These are phyloP conservation scores for Pythium utonaiense DNA, from an alignment of 352 stramenopile species.

Conservation along the genomic window DNA sequence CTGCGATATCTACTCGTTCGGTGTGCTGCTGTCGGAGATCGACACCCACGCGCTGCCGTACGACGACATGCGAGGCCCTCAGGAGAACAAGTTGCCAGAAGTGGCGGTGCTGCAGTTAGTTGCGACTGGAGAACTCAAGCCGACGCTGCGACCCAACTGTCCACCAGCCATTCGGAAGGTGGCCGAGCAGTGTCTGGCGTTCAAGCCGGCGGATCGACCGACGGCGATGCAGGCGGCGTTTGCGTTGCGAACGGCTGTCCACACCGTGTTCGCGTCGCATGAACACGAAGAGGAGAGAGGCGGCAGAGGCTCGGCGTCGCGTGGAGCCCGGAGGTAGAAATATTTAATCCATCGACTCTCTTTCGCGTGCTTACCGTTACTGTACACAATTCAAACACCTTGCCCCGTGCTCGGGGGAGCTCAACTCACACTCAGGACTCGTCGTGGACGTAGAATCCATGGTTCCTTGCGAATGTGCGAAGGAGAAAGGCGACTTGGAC, in stretches of 20 bases:
- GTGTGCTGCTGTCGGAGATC: slow-evolving; percentile 50
- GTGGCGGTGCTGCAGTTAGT: slow-evolving; percentile 46
- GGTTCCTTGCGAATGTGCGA: slow-evolving; percentile 4
- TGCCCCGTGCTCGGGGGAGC: background rate
- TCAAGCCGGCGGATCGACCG: slow-evolving; percentile 20
- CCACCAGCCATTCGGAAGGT: slow-evolving; percentile 14
- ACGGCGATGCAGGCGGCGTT: slow-evolving; percentile 21
- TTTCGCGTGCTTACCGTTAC: background rate
- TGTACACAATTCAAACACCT: no score
- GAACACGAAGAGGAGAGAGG: background rate
- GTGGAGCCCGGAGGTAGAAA: background rate
- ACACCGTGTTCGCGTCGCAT: background rate
- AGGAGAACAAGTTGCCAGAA: slow-evolving; percentile 28
- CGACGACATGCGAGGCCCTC: slow-evolving; percentile 24
- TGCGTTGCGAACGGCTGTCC: slow-evolving; percentile 7
- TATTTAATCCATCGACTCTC: background rate
- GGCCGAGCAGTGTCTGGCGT: slow-evolving; percentile 24
- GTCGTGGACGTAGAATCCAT: slow-evolving; percentile 6
- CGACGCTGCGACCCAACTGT: slow-evolving; percentile 16
- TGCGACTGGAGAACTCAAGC: slow-evolving; percentile 21
- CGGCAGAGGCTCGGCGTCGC: no score
- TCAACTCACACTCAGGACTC: background rate
- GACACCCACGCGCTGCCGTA: slow-evolving; percentile 56
- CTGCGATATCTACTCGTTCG: slow-evolving; percentile 47
- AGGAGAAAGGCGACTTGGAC: slow-evolving; percentile 20